Evolutionary conservation across 2,329 filamentous ascomycete species (phyloP).

Genomic region (Diaporthe citri): DNA sequence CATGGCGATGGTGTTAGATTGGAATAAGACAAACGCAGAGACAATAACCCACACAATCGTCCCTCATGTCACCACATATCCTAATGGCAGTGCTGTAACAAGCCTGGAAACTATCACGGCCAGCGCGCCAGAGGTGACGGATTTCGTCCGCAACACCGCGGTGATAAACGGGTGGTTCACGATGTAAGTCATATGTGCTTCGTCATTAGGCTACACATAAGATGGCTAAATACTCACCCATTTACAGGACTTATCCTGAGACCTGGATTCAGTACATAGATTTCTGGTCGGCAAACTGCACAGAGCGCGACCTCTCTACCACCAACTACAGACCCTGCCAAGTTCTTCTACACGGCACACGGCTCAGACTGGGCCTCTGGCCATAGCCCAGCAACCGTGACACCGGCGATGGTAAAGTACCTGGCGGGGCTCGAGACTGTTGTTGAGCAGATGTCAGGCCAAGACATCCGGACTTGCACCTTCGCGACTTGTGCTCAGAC

Average conservation of each 20-base stretch:
- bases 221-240: not conserved
- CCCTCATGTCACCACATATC: conserved; percentile 27
- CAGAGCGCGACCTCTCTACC: conserved; percentile 11
- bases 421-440: conserved; percentile 15
- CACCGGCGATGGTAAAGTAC: conserved; percentile 14
- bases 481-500: conserved; percentile 27
- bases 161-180: conserved; percentile 27
- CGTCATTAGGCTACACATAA: no score
- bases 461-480: conserved; percentile 7
- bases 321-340: conserved; percentile 16
- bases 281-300: conserved; percentile 28
- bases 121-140: conserved; percentile 2
- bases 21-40: conserved; percentile 24
- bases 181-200: not conserved
- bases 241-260: conserved; percentile 11
- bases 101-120: conserved; percentile 17
- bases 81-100: conserved; percentile 12
- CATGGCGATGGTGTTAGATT: conserved; percentile 15
- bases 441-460: conserved; percentile 17
- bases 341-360: conserved; percentile 22
- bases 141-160: conserved; percentile 11
- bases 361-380: not conserved
- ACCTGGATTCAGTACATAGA: conserved; percentile 19
- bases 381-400: conserved; percentile 15
- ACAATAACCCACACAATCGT: conserved; percentile 26